Conservation (phyloP, 192 early-diverging fungal species). For the Linnemannia exigua region DNA sequence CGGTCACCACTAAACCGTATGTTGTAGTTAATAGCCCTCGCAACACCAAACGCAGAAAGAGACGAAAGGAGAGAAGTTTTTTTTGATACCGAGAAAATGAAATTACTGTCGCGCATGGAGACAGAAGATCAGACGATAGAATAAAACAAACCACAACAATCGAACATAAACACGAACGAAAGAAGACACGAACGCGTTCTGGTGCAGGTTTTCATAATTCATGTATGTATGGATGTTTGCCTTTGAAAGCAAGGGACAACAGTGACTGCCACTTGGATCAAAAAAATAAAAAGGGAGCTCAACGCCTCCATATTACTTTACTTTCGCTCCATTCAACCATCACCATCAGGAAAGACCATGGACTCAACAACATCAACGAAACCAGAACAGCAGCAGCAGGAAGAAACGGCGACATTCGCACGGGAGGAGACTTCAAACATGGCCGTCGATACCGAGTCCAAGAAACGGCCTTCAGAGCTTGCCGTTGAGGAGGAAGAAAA, state of each 20-base stretch:
- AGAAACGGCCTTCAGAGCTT: slow-evolving; percentile 22
- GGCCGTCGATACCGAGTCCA: not conserved
- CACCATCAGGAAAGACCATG: not conserved
- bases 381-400: not conserved
- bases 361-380: not conserved
- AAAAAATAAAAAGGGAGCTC: not conserved
- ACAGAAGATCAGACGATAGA: not conserved
- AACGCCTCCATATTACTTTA: not conserved
- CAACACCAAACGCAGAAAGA: not conserved
- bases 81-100: slow-evolving; percentile 5
- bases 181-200: not conserved
- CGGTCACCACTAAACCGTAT: slow-evolving; percentile 18
- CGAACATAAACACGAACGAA: not conserved
- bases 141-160: not conserved
- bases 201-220: not conserved
- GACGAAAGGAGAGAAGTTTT: not conserved
- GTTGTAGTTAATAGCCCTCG: not conserved
- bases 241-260: no score
- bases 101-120: not conserved
- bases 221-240: no score
- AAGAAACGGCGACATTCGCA: not conserved
- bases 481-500: slow-evolving; percentile 25
- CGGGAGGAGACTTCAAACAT: not conserved
- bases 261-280: not conserved
- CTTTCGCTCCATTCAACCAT: not conserved